A percentile compares a stretch with the other conserved stretches of the same genome.
These are phyloP conservation scores for Hypoxylon lienhwacheense DNA, from an alignment of 495 filamentous ascomycete species.

Conservation along the genomic window DNA sequence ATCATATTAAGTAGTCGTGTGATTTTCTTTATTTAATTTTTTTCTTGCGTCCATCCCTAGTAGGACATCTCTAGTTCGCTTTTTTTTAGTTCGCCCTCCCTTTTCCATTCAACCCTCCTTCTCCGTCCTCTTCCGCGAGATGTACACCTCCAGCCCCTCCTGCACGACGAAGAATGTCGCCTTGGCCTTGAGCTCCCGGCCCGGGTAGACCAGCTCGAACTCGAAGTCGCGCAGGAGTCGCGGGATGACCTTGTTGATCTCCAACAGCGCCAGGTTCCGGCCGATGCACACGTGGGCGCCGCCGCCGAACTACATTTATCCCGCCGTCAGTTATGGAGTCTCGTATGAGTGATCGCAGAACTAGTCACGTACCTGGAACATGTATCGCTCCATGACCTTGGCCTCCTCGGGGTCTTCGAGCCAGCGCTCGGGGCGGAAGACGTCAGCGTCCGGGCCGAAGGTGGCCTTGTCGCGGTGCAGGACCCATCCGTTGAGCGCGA, in stretches of 20 bases:
- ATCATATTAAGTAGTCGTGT: slow-evolving; percentile 1
- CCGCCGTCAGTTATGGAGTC: not conserved
- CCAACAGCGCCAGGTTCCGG: slow-evolving; percentile 56
- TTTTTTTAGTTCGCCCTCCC: too few relatives aligned
- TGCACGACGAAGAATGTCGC: slow-evolving; percentile 60
- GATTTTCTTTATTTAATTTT: not conserved
- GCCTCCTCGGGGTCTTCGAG: slow-evolving; percentile 53
- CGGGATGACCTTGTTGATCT: slow-evolving; percentile 60
- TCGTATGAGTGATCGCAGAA: not conserved
- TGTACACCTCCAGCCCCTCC: slow-evolving; percentile 50
- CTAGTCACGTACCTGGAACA: slow-evolving; percentile 48
- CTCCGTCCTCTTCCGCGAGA: slow-evolving; percentile 33
- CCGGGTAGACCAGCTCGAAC: slow-evolving; percentile 53
- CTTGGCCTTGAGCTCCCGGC: slow-evolving; percentile 48
- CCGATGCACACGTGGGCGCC: slow-evolving; percentile 59
- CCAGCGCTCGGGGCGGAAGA: slow-evolving; percentile 68
- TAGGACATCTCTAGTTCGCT: too few relatives aligned
- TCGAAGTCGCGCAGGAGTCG: slow-evolving; percentile 53
- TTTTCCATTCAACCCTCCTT: too few relatives aligned
- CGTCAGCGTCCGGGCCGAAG: slow-evolving; percentile 66
- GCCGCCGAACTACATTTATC: slow-evolving; percentile 54
- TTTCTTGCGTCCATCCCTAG: too few relatives aligned
- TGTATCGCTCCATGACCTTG: slow-evolving; percentile 53
- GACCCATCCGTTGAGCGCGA: slow-evolving; percentile 60
- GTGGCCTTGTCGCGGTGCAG: slow-evolving; percentile 53